These are phyloP conservation scores for Debaryomycetaceae sp. DNA, from an alignment of 1,139 yeast species.

Conservation along the genomic window DNA sequence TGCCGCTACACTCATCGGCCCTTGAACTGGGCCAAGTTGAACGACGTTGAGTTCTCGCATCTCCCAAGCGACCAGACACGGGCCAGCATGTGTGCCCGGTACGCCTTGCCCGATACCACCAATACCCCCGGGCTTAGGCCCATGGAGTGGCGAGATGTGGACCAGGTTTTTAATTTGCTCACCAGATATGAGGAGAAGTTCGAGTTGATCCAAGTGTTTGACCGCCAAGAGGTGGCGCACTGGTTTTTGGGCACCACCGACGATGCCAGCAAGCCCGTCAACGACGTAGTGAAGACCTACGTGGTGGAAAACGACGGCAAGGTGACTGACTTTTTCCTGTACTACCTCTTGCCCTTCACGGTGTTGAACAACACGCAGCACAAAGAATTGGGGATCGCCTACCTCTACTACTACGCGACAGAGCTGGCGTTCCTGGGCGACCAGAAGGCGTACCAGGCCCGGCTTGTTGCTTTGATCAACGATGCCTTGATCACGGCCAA, in stretches of 20 bases:
- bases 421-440: constrained; percentile 40
- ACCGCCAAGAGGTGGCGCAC: constrained; percentile 69
- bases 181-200: constrained; percentile 60
- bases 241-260: constrained; percentile 63
- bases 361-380: constrained; percentile 69
- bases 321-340: constrained; percentile 85
- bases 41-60: constrained; percentile 85
- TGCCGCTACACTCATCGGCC: constrained; percentile 95
- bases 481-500: constrained; percentile 81
- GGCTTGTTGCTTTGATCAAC: constrained; percentile 58
- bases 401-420: constrained; percentile 85
- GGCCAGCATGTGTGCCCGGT: constrained; percentile 77
- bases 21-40: constrained; percentile 81
- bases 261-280: constrained; percentile 9
- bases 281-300: constrained; percentile 64
- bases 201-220: constrained; percentile 68
- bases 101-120: constrained; percentile 62
- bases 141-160: constrained; percentile 59
- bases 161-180: constrained; percentile 57
- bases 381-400: constrained; percentile 76
- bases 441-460: constrained; percentile 37
- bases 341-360: constrained; percentile 82
- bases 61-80: constrained; percentile 75
- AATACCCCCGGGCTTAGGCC: constrained; percentile 60
- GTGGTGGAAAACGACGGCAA: constrained; percentile 71